A percentile compares a stretch with the other conserved stretches of the same genome.
These are phyloP conservation scores for Hymenochaete sp. DNA, from an alignment of 1,284 basidiomycete genomes.

Conservation along the genomic window DNA sequence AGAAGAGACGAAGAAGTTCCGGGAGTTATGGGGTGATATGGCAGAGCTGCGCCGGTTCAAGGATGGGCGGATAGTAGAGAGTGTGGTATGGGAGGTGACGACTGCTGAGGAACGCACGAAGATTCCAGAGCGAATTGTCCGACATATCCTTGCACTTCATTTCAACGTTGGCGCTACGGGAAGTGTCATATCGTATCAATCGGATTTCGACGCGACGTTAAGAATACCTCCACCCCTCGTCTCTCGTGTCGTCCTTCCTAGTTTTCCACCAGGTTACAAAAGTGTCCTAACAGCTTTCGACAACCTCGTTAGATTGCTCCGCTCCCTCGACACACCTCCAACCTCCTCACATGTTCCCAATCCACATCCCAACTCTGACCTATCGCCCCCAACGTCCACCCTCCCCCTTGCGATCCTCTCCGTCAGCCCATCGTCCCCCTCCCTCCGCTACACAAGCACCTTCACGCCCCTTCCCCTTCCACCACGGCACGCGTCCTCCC, in stretches of 20 bases:
- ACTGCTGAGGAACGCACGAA: conserved; percentile 69
- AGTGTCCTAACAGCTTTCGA: conserved; percentile 78
- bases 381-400: too few relatives aligned
- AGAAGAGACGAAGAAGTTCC: conserved; percentile 55
- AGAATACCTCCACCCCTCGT: conserved; percentile 54
- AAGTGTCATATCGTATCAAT: conserved; percentile 51
- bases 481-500: conserved; percentile 32
- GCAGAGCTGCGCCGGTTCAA: conserved; percentile 96
- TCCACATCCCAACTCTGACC: too few relatives aligned
- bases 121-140: conserved; percentile 70
- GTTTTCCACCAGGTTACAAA: conserved; percentile 59
- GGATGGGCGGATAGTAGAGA: conserved; percentile 88
- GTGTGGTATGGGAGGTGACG: conserved; percentile 86
- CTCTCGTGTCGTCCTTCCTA: conserved; percentile 33
- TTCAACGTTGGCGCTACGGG: conserved; percentile 48
- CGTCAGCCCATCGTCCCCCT: conserved; percentile 65
- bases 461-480: conserved; percentile 65
- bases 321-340: conserved; percentile 68
- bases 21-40: conserved; percentile 85
- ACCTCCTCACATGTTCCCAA: too few relatives aligned
- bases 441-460: conserved; percentile 76
- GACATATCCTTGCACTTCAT: conserved; percentile 69
- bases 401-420: conserved; percentile 78
- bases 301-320: conserved; percentile 67
- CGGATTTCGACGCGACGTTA: conserved; percentile 58